Conservation (phyloP, 768 basidiomycete genomes). For the Nidularia sp. region DNA sequence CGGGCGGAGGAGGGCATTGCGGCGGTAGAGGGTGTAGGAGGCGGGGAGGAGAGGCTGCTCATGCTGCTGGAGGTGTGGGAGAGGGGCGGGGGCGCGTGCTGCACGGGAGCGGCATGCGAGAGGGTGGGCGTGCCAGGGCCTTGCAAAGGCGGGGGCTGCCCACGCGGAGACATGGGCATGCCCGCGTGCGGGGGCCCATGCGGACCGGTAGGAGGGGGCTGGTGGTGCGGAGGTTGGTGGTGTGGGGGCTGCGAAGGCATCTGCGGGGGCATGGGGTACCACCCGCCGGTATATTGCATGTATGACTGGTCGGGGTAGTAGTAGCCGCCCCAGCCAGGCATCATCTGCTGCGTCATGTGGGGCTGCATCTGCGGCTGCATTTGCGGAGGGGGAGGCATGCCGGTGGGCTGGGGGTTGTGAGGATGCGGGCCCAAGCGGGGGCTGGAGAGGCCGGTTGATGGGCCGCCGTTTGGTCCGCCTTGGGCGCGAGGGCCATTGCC, state of each 20-base stretch:
- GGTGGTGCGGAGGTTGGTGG: slow-evolving; percentile 47
- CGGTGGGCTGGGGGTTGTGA: slow-evolving; percentile 47
- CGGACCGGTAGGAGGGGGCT: slow-evolving; percentile 42
- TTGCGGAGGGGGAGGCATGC: slow-evolving; percentile 40
- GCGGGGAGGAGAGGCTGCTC: slow-evolving; percentile 54
- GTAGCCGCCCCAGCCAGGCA: slow-evolving; percentile 29
- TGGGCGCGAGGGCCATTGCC: slow-evolving; percentile 53
- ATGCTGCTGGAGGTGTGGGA: slow-evolving; percentile 42
- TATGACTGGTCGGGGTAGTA: slow-evolving; percentile 42
- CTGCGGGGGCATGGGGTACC: too few relatives aligned
- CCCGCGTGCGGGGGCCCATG: slow-evolving; percentile 43
- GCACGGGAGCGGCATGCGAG: slow-evolving; percentile 49
- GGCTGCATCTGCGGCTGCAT: slow-evolving; percentile 35
- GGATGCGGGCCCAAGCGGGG: slow-evolving; percentile 64
- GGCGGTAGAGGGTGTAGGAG: slow-evolving; percentile 60
- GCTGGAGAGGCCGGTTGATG: slow-evolving; percentile 56
- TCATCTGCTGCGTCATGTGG: slow-evolving; percentile 34
- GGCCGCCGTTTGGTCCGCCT: slow-evolving; percentile 54
- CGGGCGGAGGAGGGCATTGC: slow-evolving; percentile 34
- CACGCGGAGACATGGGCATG: slow-evolving; percentile 71
- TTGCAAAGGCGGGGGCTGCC: slow-evolving; percentile 48
- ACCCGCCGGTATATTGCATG: slow-evolving; percentile 32
- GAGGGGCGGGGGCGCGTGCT: slow-evolving; percentile 47
- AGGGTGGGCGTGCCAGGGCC: slow-evolving; percentile 67
- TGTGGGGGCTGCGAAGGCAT: too few relatives aligned